Evolutionary conservation across 2,329 filamentous ascomycete species (phyloP), one percentile per base, ranked within the genome.

Genomic region (Aschersonia sp.): DNA sequence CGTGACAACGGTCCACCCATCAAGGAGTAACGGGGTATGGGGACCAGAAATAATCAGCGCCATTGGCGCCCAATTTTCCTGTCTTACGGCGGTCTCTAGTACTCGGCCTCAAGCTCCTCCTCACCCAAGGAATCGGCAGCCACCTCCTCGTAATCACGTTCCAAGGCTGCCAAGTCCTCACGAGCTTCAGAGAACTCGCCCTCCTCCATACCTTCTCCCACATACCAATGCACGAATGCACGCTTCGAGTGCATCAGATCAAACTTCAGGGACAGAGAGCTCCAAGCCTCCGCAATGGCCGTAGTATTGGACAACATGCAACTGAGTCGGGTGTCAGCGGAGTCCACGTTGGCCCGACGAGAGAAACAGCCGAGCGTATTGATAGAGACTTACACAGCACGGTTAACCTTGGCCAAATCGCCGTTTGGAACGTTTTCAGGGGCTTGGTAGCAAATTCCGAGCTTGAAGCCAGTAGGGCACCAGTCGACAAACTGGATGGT

Each of bases 181-280:
- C 92, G 89, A 55, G 92, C 92, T 77, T 98, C 92, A 49, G 87
- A 94, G 81, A 98, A 98, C 73, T 98, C 92, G 70, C 92, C 92
- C 71, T 98, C 92, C 79, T 98, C 92, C 92, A 98, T 98, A 81
- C 92, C 92, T 78, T 97, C 92, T 74, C 92, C 92, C 65, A 98
- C 92, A 63, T 97, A 98, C 92, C 92, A 98, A 75, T 98, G 92
- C 55, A 98, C 92, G 73, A 98, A 98, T 53, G 92, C 92, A 76
- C 92, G 92, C 84, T 98, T 98, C 69, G 87, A 94, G 83, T 97
- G 95, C 92, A 98, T 98, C 67, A 98, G 87, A 65, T 98, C 92
- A 76, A 98, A 98, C 76, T 98, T 98, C 79, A 84, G 80, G 52
- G 88, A 94, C 55, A 98, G 81, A 56, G 88, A 88, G 54, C 86